These are phyloP conservation scores for Calcarisporium arbuscula DNA, from an alignment of 2,329 filamentous ascomycete genomes.

Conservation along the genomic window DNA sequence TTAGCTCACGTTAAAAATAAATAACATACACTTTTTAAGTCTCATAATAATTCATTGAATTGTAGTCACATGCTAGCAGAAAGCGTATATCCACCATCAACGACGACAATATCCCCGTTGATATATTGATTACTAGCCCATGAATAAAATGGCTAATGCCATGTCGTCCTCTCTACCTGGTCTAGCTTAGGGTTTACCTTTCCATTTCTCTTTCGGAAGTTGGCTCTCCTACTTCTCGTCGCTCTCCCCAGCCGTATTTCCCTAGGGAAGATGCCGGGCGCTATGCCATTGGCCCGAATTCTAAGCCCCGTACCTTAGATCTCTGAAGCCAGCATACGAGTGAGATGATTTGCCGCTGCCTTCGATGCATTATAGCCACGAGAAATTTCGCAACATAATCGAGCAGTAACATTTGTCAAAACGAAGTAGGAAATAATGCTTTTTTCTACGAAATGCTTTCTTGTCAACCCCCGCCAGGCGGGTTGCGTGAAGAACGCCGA, in stretches of 20 bases:
- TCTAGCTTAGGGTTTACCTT: constrained; percentile 54
- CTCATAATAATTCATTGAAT: no score
- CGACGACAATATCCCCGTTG: constrained; percentile 35
- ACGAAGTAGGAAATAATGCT: no score
- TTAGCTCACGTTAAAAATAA: no score
- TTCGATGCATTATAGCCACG: constrained; percentile 60
- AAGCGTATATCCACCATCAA: constrained; percentile 39
- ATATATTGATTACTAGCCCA: constrained; percentile 37
- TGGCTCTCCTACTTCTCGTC: constrained; percentile 50
- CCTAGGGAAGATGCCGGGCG: constrained; percentile 65
- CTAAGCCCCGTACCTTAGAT: constrained; percentile 54
- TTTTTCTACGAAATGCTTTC: no score
- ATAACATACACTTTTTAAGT: no score
- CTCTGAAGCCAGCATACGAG: constrained; percentile 57
- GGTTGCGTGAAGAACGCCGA: no score
- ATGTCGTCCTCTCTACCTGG: constrained; percentile 68
- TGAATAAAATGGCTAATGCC: constrained; percentile 58
- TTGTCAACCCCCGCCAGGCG: no score
- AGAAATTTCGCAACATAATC: no score
- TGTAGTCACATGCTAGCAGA: no score
- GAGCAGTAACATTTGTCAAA: no score
- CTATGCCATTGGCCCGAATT: constrained; percentile 65
- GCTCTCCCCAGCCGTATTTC: constrained; percentile 57
- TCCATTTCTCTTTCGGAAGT: constrained; percentile 49
- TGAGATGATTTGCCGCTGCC: constrained; percentile 58